Percentiles rank a stretch among this genome's conserved stretches.
phyloP scores from a whole-genome alignment of 176 grass and related monocot species.

The Zoysia pacifica region DNA sequence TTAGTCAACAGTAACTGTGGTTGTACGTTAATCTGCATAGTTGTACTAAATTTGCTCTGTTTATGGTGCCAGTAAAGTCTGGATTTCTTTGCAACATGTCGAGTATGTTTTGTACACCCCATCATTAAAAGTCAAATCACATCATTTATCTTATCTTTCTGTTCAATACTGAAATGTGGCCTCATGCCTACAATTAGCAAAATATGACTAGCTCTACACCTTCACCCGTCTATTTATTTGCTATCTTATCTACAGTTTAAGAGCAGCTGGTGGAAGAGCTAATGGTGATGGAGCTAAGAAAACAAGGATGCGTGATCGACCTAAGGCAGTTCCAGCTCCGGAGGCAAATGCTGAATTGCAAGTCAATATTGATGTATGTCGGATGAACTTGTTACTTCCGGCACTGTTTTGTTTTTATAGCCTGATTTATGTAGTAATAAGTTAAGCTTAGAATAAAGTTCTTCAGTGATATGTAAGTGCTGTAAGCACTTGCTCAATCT shows the following conservation, averaged over 20 bases:
- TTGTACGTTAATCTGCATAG: slow-evolving; percentile 1
- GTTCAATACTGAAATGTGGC: background rate
- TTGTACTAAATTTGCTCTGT: background rate
- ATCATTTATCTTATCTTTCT: background rate
- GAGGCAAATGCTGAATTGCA: slow-evolving; percentile 93
- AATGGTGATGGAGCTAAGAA: slow-evolving; percentile 76
- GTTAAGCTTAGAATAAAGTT: slow-evolving; percentile 1
- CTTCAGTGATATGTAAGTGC: background rate
- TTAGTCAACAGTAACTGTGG: slow-evolving; percentile 8
- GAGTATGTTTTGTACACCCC: too few relatives aligned
- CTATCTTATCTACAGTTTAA: slow-evolving; percentile 50
- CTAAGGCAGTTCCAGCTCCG: slow-evolving; percentile 69
- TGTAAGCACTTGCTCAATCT: slow-evolving; percentile 23
- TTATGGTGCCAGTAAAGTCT: too few relatives aligned
- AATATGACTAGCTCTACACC: slow-evolving; percentile 14
- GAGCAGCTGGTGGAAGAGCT: slow-evolving; percentile 61
- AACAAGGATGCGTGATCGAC: slow-evolving; percentile 66
- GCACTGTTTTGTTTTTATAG: slow-evolving; percentile 30
- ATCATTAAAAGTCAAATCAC: slow-evolving; percentile 22
- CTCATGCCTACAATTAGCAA: slow-evolving; percentile 23
- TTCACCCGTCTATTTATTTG: background rate
- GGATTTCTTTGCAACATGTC: too few relatives aligned
- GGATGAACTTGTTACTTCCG: slow-evolving; percentile 28
- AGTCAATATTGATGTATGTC: slow-evolving; percentile 82
- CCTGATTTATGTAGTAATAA: slow-evolving; percentile 21